These are phyloP conservation scores for Talaromyces ruber DNA, from an alignment of 495 filamentous ascomycete species.

Conservation along the genomic window DNA sequence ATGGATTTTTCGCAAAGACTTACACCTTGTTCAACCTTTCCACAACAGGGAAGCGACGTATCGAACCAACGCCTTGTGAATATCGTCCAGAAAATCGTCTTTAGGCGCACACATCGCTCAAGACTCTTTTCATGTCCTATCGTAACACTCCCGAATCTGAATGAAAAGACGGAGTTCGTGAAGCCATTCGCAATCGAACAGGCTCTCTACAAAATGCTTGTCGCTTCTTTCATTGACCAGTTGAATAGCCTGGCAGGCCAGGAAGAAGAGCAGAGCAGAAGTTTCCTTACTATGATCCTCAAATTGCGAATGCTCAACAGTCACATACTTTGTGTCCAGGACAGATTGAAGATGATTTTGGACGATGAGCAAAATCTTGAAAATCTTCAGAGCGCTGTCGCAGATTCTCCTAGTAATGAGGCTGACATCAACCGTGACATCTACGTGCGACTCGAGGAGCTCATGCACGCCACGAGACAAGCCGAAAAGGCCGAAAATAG, in stretches of 20 bases:
- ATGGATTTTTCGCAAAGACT: background rate
- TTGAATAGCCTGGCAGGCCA: constrained; percentile 22
- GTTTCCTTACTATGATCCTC: constrained; percentile 30
- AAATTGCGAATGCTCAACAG: constrained; percentile 43
- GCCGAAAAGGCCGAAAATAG: constrained; percentile 1
- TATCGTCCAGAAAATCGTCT: constrained; percentile 39
- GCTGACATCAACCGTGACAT: background rate
- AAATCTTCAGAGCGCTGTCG: constrained; percentile 9
- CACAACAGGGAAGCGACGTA: constrained; percentile 12
- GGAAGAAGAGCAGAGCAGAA: constrained; percentile 13
- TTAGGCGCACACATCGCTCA: constrained; percentile 43
- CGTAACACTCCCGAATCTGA: constrained; percentile 41
- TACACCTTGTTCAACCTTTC: background rate
- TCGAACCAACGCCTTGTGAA: constrained; percentile 23
- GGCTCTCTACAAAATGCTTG: constrained; percentile 38
- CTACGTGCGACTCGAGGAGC: background rate
- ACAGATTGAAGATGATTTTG: constrained; percentile 32
- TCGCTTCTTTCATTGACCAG: constrained; percentile 18
- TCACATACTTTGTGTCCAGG: constrained; percentile 42
- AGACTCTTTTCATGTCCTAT: constrained; percentile 46
- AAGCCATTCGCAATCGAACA: constrained; percentile 41
- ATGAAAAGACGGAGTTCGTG: constrained; percentile 21
- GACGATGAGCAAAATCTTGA: constrained; percentile 26
- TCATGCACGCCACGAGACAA: background rate
- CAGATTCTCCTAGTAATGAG: background rate